A percentile compares a stretch with the other conserved stretches of the same genome.
These are phyloP conservation scores for Sarcomyxa edulis DNA, from an alignment of 768 basidiomycete genomes.

Conservation along the genomic window DNA sequence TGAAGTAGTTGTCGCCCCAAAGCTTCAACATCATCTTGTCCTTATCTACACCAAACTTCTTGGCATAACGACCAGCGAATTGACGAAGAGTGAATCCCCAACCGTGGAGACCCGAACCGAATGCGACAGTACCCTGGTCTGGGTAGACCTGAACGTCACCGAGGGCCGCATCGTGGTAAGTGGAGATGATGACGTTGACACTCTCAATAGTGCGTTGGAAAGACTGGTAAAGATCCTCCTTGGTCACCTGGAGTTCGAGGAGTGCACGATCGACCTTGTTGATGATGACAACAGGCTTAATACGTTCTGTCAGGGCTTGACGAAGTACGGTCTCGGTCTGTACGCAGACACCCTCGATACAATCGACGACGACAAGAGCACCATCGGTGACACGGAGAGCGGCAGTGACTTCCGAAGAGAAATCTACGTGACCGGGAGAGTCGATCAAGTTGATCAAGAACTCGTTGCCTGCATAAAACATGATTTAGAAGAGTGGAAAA, in stretches of 20 bases:
- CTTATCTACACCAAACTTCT: slow-evolving; percentile 99
- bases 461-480: slow-evolving; percentile 58
- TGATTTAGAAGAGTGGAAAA: background rate
- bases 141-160: slow-evolving; percentile 99
- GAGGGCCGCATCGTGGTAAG: slow-evolving; percentile 89
- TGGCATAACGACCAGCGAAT: slow-evolving; percentile 90
- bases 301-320: slow-evolving; percentile 95
- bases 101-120: slow-evolving; percentile 98
- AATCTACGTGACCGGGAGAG: slow-evolving; percentile 99
- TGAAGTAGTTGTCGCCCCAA: slow-evolving; percentile 99
- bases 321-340: slow-evolving; percentile 99
- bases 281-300: slow-evolving; percentile 99
- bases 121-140: slow-evolving; percentile 96
- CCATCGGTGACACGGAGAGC: slow-evolving; percentile 99
- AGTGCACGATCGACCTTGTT: slow-evolving; percentile 99
- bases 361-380: slow-evolving; percentile 99
- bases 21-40: slow-evolving; percentile 97
- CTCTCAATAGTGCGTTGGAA: slow-evolving; percentile 97
- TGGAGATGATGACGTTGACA: slow-evolving; percentile 98
- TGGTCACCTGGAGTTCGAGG: slow-evolving; percentile 94
- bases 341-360: slow-evolving; percentile 98
- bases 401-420: slow-evolving; percentile 99
- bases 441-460: slow-evolving; percentile 99
- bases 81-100: slow-evolving; percentile 99
- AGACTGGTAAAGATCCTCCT: slow-evolving; percentile 96